Percentiles rank a stretch among this genome's conserved stretches.
Conservation (phyloP, 331 rosid genomes). For the Dryas integrifolia region DNA sequence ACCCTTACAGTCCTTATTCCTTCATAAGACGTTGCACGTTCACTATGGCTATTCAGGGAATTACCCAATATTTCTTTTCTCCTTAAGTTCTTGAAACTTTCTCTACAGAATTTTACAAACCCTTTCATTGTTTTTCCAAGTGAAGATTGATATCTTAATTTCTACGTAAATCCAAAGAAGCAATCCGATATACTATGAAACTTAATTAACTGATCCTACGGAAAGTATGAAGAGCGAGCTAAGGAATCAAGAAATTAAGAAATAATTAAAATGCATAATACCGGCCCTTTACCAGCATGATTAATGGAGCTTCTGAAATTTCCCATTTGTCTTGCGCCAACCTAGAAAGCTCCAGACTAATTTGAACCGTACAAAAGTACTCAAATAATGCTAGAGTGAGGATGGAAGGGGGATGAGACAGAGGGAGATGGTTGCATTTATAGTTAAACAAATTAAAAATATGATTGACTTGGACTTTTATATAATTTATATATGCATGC, state of each 20-base stretch:
- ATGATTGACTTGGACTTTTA: constrained; percentile 13
- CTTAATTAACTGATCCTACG: too few relatives aligned
- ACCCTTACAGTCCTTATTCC: constrained; percentile 52
- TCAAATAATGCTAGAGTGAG: background rate
- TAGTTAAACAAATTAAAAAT: too few relatives aligned
- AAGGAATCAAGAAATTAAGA: too few relatives aligned
- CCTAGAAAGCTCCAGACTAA: background rate
- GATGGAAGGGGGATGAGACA: background rate
- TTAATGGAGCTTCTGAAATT: constrained; percentile 22
- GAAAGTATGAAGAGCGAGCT: too few relatives aligned
- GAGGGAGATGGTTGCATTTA: background rate
- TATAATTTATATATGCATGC: too few relatives aligned
- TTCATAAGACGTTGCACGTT: constrained; percentile 18
- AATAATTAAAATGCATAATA: background rate
- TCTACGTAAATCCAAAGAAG: background rate
- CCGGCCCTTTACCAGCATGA: constrained; percentile 40
- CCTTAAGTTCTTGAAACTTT: background rate
- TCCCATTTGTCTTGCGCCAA: constrained; percentile 8
- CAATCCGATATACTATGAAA: background rate
- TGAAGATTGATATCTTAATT: background rate
- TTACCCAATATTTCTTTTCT: constrained; percentile 29
- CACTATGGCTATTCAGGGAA: constrained; percentile 32
- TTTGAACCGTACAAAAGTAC: background rate
- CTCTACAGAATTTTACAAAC: background rate
- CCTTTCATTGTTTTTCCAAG: too few relatives aligned